A percentile compares a stretch with the other conserved stretches of the same genome.
These are phyloP conservation scores for Saitozyma podzolica DNA, from an alignment of 768 basidiomycete species.

Conservation along the genomic window DNA sequence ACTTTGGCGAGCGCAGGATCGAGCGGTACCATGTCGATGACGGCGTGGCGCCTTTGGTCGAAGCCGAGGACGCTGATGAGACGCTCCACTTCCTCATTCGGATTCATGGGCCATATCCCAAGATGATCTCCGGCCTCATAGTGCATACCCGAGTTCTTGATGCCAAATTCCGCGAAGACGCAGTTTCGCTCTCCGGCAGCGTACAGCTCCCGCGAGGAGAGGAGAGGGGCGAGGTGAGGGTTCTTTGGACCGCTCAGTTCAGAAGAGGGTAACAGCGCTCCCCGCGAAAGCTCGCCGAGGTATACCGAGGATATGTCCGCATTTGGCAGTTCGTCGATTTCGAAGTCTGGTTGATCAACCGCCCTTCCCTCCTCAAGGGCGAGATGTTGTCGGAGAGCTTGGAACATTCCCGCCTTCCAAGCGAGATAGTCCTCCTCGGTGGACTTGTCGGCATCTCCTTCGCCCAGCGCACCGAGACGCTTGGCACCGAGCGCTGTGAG, in stretches of 20 bases:
- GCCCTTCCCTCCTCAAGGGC: conserved; percentile 93
- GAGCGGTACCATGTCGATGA: conserved; percentile 92
- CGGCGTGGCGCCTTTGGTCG: conserved; percentile 69
- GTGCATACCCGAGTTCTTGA: conserved; percentile 91
- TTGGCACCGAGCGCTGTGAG: conserved; percentile 76
- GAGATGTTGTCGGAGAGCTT: conserved; percentile 77
- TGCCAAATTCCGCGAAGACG: conserved; percentile 88
- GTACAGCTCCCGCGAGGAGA: conserved; percentile 79
- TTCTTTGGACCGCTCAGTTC: conserved; percentile 63
- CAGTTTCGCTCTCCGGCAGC: conserved; percentile 75
- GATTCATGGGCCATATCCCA: conserved; percentile 94
- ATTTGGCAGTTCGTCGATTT: conserved; percentile 76
- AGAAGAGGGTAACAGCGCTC: conserved; percentile 87
- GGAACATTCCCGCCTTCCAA: conserved; percentile 99
- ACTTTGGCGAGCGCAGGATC: conserved; percentile 99
- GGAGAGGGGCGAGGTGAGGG: conserved; percentile 83
- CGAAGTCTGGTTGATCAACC: conserved; percentile 90
- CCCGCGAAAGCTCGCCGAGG: conserved; percentile 91
- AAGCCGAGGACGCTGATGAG: conserved; percentile 83
- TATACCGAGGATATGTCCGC: conserved; percentile 81
- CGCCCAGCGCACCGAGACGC: conserved; percentile 83
- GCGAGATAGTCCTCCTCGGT: conserved; percentile 99
- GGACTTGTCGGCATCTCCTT: conserved; percentile 98
- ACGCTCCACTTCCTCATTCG: conserved; percentile 85
- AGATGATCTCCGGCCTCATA: conserved; percentile 99